phyloP scores from a whole-genome alignment of 495 filamentous ascomycete genomes.

The Neurospora intermedia region DNA sequence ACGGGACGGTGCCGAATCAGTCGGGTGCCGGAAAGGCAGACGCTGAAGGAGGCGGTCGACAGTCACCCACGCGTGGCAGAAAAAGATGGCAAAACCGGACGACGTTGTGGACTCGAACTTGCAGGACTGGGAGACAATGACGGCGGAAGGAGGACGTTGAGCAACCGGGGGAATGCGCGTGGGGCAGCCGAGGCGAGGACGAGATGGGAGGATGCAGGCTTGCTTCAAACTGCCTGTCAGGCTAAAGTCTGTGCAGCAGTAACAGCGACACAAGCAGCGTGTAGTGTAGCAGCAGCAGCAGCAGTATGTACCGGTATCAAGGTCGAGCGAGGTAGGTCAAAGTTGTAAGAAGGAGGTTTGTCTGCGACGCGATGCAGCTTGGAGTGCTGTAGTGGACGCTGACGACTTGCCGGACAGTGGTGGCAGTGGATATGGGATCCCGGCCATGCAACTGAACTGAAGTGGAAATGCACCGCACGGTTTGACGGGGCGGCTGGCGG shows the following conservation, averaged over 20 bases:
- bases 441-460: background rate
- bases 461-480: background rate
- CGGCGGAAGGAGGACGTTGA: background rate
- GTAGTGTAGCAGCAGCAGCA: background rate
- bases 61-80: background rate
- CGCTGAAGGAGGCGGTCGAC: background rate
- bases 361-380: conserved; percentile 13
- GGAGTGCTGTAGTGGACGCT: background rate
- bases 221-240: background rate
- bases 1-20: background rate
- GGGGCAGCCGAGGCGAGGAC: conserved; percentile 1
- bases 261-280: background rate
- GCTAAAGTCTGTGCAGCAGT: background rate
- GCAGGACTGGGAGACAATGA: background rate
- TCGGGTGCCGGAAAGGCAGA: background rate
- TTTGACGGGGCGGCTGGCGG: background rate
- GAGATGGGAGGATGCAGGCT: background rate
- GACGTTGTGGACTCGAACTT: background rate
- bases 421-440: background rate
- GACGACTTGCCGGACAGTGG: background rate
- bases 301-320: background rate
- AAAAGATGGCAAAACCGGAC: background rate
- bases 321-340: background rate
- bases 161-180: background rate
- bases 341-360: background rate